Conservation (phyloP, 2,329 filamentous ascomycete species). For the Aspergillus sp. region DNA sequence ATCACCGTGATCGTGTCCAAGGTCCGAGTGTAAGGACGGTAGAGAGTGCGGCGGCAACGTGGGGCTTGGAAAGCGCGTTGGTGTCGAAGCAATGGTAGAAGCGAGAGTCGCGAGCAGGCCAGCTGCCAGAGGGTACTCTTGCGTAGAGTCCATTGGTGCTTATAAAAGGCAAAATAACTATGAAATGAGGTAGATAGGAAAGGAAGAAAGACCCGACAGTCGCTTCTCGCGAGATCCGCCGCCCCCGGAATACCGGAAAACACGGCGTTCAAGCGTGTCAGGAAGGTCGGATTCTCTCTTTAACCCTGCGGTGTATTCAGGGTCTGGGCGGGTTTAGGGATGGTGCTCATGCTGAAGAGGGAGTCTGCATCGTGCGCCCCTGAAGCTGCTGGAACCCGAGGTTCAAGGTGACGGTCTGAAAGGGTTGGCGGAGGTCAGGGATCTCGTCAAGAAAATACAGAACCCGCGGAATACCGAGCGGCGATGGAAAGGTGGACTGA, state of each 20-base stretch:
- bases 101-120: slow-evolving; percentile 29
- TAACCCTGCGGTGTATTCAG: slow-evolving; percentile 1
- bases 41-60: slow-evolving; percentile 16
- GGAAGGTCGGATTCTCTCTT: neutral
- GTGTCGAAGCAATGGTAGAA: slow-evolving; percentile 23
- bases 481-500: neutral
- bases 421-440: neutral
- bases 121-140: slow-evolving; percentile 28
- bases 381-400: slow-evolving; percentile 3
- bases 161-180: neutral
- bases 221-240: slow-evolving; percentile 1
- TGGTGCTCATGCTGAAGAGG: slow-evolving; percentile 20
- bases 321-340: neutral
- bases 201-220: neutral
- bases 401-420: slow-evolving; percentile 1
- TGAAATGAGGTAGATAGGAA: slow-evolving; percentile 4
- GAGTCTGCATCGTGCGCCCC: slow-evolving; percentile 13
- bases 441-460: neutral
- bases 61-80: slow-evolving; percentile 18
- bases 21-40: slow-evolving; percentile 16
- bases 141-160: slow-evolving; percentile 25
- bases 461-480: neutral
- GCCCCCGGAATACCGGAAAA: neutral
- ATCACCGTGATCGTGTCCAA: slow-evolving; percentile 21
- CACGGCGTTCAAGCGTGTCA: neutral